Evolutionary conservation across 176 grass and related monocot genomes (phyloP), one percentile per base, ranked within the genome.

Genomic region (Microstegium vimineum): DNA sequence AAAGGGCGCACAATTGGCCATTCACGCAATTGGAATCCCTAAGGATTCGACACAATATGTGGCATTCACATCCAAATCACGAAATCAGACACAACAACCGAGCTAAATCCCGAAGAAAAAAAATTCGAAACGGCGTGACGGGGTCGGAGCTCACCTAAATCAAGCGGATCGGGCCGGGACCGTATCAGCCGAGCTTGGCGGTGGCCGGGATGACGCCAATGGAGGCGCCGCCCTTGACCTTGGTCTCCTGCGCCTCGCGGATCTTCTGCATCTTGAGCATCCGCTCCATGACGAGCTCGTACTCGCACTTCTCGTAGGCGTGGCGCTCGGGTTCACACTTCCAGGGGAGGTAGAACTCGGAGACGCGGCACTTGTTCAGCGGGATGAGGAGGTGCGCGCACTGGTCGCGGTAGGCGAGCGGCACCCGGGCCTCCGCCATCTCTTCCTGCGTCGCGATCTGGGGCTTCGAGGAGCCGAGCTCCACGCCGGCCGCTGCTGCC

Each of bases 181-280:
- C 63, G 74, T 31, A 82, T 98, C 83, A 95, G 85, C 75, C 37
- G 83, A 90, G 88, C 57, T 93, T 88, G 40, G 95, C 90, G 43
- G 90, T 69, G 70, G 95, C 86, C 1, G 95, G 95, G 61, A 89
- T 86, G 59, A 95, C 84, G 54, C 84, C 90, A 13, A 89, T 89
- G 87, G 78, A 42, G 25, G 67, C 88, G 69, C 69, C 73, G 49
- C 81, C 89, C 84, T 91, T 89, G 78, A 62, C 77, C 82, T 89
- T 93, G 84, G 71, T 66, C 69, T 68, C 90, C 83, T 94, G 87
- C 7, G 87, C 81, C 81, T 89, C 97, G 64, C 85, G 91, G 87
- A 99, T 93, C 91, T 94, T 93, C 87, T 96, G 89, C 91, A 99
- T 99, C 97, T 94, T 86, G 80, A 96, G 85, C 97, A 99, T 99